Evolutionary conservation across 2,329 filamentous ascomycete species (phyloP), one percentile per base, ranked within the genome.

Genomic region (Cryphonectria nitschkei): DNA sequence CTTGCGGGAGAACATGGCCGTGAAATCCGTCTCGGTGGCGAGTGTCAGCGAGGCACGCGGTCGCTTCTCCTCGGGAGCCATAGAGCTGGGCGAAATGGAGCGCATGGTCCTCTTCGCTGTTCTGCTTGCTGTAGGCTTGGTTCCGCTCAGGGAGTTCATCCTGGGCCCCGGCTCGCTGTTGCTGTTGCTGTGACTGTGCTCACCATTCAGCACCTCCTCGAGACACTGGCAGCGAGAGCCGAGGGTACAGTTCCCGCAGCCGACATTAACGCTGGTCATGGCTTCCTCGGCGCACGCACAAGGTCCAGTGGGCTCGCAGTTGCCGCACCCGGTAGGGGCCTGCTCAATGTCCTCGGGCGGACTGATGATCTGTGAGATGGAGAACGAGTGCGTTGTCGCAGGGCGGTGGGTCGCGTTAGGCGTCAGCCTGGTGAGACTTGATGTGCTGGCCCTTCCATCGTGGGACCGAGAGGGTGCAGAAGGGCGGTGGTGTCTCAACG

Each of bases 21-120:
- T 94, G 75, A 94, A 94, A 78, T 95, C 92, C 62, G 91, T 91
- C 80, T 94, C 93, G 74, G 89, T 86, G n/a, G 71, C 71, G 80
- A 79, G 69, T 87, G 41, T 41, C 58, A 84, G 56, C 34, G 69
- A 73, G 3, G 85, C 79, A 29, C 86, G 86, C 58, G 84, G 84
- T 46, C 88, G 86, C 78, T 92, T 92, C 73, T 88, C 87, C 1
- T 82, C 80, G 0, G 84, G 83, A 0, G 76, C 79, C 22, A 78
- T 70, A 4, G 78, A 79, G 1, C 83, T 82, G 1, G 83, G 83
- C 1, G 87, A 87, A 2, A 79, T 68, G 50, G 71, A 73, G 8
- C 71, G 69, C 39, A 73, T 73, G 3, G 69, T 73, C 46, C 71
- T 56, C 62, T 73, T 73, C 56, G 71, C 69, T 0, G 62, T 69